These are phyloP conservation scores for Hemileccinum rubropunctum DNA, from an alignment of 768 basidiomycete species.

Conservation along the genomic window DNA sequence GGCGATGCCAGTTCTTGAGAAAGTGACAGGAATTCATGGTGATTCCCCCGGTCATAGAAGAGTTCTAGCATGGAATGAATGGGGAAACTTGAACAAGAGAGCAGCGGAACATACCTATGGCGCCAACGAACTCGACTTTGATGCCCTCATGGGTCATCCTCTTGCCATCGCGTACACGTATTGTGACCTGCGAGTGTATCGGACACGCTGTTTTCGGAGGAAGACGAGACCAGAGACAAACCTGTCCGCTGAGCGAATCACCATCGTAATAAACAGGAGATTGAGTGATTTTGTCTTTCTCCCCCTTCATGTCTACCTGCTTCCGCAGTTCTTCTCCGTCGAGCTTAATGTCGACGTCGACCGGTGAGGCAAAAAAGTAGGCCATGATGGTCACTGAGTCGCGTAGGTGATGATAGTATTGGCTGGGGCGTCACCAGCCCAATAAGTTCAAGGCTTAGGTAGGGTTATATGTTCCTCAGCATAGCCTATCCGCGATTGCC, in stretches of 20 bases:
- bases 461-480: too few species aligned
- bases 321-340: conserved; percentile 85
- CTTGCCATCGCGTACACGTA: conserved; percentile 93
- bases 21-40: conserved; percentile 95
- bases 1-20: conserved; percentile 94
- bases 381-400: conserved; percentile 38
- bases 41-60: conserved; percentile 97
- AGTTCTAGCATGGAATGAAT: conserved; percentile 45
- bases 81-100: neutral
- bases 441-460: neutral
- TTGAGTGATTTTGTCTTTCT: conserved; percentile 80
- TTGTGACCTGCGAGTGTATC: conserved; percentile 55
- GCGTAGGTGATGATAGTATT: neutral
- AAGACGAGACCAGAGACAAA: conserved; percentile 32
- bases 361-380: conserved; percentile 88
- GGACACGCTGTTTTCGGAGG: neutral
- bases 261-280: conserved; percentile 97
- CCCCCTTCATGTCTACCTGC: conserved; percentile 84
- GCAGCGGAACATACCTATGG: conserved; percentile 67
- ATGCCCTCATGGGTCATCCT: conserved; percentile 93
- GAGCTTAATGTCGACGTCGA: conserved; percentile 89
- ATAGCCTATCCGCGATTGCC: too few species aligned
- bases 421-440: conserved; percentile 1
- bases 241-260: conserved; percentile 87
- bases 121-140: conserved; percentile 96